Evolutionary conservation across 2,329 filamentous ascomycete genomes (phyloP).

Genomic region (Endoconidiophora polonica): DNA sequence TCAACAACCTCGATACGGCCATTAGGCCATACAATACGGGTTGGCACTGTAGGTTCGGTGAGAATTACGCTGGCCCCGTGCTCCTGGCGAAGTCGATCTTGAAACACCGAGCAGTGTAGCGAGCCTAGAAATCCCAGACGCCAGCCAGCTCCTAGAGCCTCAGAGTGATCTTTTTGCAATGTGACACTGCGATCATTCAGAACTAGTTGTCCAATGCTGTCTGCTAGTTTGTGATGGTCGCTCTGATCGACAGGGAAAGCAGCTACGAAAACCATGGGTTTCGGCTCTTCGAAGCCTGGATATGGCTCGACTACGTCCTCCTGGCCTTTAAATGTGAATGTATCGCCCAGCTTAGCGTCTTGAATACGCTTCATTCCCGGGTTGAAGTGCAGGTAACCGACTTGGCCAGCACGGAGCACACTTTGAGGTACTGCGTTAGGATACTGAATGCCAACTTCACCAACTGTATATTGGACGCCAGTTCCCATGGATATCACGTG

Average conservation of each 20-base stretch:
- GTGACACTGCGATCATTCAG: slow-evolving; percentile 93
- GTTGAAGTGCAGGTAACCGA: slow-evolving; percentile 94
- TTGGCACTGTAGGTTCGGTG: slow-evolving; percentile 87
- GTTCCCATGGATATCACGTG: slow-evolving; percentile 79
- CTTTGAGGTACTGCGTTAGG: slow-evolving; percentile 71
- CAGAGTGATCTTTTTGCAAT: slow-evolving; percentile 82
- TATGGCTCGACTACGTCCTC: slow-evolving; percentile 64
- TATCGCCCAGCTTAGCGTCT: slow-evolving; percentile 92
- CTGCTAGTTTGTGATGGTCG: slow-evolving; percentile 73
- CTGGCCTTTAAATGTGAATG: slow-evolving; percentile 66
- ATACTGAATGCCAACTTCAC: slow-evolving; percentile 94
- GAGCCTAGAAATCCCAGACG: slow-evolving; percentile 90
- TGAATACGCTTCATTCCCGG: slow-evolving; percentile 95
- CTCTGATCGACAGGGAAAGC: slow-evolving; percentile 86
- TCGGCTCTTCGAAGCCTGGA: slow-evolving; percentile 89
- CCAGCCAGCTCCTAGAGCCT: slow-evolving; percentile 87
- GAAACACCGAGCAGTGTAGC: slow-evolving; percentile 95
- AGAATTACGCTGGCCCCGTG: slow-evolving; percentile 93
- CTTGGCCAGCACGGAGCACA: slow-evolving; percentile 72
- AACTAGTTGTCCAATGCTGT: slow-evolving; percentile 84
- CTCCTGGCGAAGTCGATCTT: slow-evolving; percentile 85
- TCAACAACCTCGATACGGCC: slow-evolving; percentile 39
- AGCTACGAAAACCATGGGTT: slow-evolving; percentile 97
- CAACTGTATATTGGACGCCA: slow-evolving; percentile 75
- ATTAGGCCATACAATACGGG: slow-evolving; percentile 55